Base-by-base conservation (phyloP, 306 rosid genomes). In the Cicer bijugum region DNA sequence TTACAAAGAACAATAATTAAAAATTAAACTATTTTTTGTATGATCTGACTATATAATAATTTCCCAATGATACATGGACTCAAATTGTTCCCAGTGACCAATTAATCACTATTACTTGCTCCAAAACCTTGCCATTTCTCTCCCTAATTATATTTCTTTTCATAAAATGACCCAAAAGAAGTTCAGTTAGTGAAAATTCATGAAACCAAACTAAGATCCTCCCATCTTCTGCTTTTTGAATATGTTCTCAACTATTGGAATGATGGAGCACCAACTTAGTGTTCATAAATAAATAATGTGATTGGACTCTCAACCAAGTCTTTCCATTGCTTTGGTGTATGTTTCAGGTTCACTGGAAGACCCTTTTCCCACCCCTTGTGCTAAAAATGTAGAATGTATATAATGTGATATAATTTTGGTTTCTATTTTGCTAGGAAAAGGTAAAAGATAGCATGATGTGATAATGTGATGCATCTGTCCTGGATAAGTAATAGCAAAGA, bases 331-430 rank as follows among this genome's bases (percentile, higher is more conserved):
- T 66, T 66, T 35, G 48, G 44, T 37, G 43, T 12, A 12, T 43
- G 42, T 23, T 59, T 28, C 9, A 12, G n/a, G 52, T 57, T 68
- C 28, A 12, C 50, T 16, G 11, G 70, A 42, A 37, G 71, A 8
- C 68, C 3, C 7, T 8, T 17, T 66, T 4, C 5, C n/a, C 7
- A 50, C 8, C 45, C 70, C 16, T 64, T 28, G 15, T 64, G 15
- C 42, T 48, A 7, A 40, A 35, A 59, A 28, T 7, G 16, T 58
- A 15, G 56, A 15, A 61, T 35, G 46, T 12, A 7, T 17, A 17
- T 38, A 39, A 14, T 73, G 55, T 43, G 53, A 35, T 69, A 47
- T 50, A 53, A 58, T 69, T 69, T 47, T 38, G 70, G 62, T n/a
- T 45, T 69, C 63, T 70, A 1, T 50, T 61, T 47, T 44, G 4